Evolutionary conservation across 768 basidiomycete species (phyloP).

Genomic region (Podaxis mareebaensis): DNA sequence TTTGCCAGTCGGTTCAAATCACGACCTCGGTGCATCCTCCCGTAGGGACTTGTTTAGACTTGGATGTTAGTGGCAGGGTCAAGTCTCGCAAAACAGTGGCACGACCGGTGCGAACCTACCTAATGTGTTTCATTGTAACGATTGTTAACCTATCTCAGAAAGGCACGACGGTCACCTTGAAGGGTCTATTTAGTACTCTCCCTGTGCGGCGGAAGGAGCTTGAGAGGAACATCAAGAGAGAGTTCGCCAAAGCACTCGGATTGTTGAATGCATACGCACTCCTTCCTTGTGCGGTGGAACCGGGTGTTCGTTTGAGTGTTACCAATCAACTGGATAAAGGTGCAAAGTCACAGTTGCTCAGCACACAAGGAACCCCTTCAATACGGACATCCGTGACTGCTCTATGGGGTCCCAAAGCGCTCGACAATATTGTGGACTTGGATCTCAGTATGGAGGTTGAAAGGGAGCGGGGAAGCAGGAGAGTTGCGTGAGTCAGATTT

Average conservation of each 20-base stretch:
- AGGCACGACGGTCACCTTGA: constrained; percentile 80
- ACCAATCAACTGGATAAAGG: constrained; percentile 70
- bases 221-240: constrained; percentile 84
- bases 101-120: constrained; percentile 53
- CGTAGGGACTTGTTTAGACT: constrained; percentile 75
- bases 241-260: constrained; percentile 82
- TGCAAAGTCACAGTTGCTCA: constrained; percentile 75
- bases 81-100: constrained; percentile 64
- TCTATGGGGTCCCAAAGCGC: constrained; percentile 83
- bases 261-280: constrained; percentile 89
- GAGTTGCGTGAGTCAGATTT: constrained; percentile 20
- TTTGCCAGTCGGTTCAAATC: constrained; percentile 69
- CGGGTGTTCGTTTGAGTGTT: constrained; percentile 72
- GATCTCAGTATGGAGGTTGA: constrained; percentile 69
- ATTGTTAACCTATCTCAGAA: constrained; percentile 46
- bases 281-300: constrained; percentile 76
- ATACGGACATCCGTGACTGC: constrained; percentile 64
- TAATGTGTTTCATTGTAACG: neutral
- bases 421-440: constrained; percentile 76
- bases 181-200: constrained; percentile 73
- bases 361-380: constrained; percentile 67
- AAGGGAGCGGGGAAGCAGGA: constrained; percentile 50
- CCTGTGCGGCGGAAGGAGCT: constrained; percentile 94
- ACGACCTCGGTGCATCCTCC: constrained; percentile 79
- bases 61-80: constrained; percentile 67